A percentile compares a stretch with the other conserved stretches of the same genome.
phyloP scores from a whole-genome alignment of 2,329 filamentous ascomycete genomes.

The Eutypella sp. region DNA sequence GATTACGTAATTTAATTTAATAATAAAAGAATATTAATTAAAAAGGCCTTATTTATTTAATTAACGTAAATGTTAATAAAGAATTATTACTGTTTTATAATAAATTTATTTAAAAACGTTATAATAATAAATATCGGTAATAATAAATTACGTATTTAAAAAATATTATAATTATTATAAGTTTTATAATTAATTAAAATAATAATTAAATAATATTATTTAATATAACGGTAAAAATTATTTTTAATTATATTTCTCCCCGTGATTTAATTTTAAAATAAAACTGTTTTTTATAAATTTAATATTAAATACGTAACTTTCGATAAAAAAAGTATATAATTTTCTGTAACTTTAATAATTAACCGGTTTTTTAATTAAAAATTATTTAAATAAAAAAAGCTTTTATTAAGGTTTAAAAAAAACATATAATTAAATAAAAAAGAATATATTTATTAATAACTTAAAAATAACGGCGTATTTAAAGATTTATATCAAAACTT shows the following conservation, averaged over 20 bases:
- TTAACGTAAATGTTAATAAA: too few species aligned
- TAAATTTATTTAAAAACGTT: neutral
- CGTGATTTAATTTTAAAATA: neutral
- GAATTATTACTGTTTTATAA: too few species aligned
- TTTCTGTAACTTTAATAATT: conserved; percentile 2
- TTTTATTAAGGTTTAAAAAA: neutral
- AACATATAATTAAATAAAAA: neutral
- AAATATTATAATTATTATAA: too few species aligned
- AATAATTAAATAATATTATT: too few species aligned
- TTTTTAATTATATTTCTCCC: conserved; percentile 5
- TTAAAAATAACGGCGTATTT: too few species aligned
- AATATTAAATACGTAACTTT: neutral
- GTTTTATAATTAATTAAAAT: too few species aligned
- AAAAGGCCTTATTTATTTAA: neutral
- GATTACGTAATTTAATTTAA: too few species aligned
- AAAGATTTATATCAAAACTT: too few species aligned
- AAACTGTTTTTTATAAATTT: neutral
- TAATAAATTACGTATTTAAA: too few species aligned
- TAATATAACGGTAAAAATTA: too few species aligned
- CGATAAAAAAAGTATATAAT: neutral
- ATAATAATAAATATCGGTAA: neutral
- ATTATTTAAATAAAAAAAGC: neutral
- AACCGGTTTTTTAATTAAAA: neutral
- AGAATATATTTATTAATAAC: neutral
- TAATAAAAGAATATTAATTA: neutral